Evolutionary conservation across 2,329 filamentous ascomycete genomes (phyloP).

Genomic region (Dactylonectria estremocensis): DNA sequence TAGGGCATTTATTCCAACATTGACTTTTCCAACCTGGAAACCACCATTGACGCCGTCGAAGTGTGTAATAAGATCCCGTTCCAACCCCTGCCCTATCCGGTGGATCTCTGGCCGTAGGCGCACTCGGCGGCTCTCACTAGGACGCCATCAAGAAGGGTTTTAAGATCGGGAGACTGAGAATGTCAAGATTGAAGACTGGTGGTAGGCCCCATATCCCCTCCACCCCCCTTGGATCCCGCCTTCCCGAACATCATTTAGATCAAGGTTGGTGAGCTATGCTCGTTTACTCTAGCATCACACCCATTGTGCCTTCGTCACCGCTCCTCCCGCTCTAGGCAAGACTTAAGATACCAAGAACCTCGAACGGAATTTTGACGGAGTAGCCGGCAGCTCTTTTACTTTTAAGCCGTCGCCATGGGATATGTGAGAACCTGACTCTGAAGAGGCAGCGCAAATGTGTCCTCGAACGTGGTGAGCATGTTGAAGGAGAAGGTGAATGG

Average conservation of each 20-base stretch:
- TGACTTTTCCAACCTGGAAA: constrained; percentile 91
- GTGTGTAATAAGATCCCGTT: constrained; percentile 95
- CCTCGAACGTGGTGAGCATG: constrained; percentile 35
- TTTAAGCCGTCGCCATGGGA: constrained; percentile 65
- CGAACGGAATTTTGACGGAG: constrained; percentile 86
- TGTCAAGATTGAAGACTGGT: constrained; percentile 75
- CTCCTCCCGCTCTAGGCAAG: constrained; percentile 77
- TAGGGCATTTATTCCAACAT: constrained; percentile 89
- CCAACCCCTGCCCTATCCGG: constrained; percentile 90
- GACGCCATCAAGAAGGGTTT: constrained; percentile 97
- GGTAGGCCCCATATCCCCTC: too few species aligned
- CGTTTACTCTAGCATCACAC: constrained; percentile 91
- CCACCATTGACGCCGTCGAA: constrained; percentile 91
- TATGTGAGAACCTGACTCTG: constrained; percentile 27
- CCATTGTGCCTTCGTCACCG: constrained; percentile 85
- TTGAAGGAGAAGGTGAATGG: constrained; percentile 42
- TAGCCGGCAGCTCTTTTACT: constrained; percentile 78
- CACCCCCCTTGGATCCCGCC: too few species aligned
- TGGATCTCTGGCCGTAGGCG: constrained; percentile 89
- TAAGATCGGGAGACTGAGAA: constrained; percentile 76
- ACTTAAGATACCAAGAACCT: constrained; percentile 84
- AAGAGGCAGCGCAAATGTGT: constrained; percentile 24
- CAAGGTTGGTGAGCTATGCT: too few species aligned
- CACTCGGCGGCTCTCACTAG: constrained; percentile 93
- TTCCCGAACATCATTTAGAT: too few species aligned